Percentiles rank a stretch among this genome's conserved stretches.
Conservation (phyloP, 139 green algal genomes). For the Volvox africanus region DNA sequence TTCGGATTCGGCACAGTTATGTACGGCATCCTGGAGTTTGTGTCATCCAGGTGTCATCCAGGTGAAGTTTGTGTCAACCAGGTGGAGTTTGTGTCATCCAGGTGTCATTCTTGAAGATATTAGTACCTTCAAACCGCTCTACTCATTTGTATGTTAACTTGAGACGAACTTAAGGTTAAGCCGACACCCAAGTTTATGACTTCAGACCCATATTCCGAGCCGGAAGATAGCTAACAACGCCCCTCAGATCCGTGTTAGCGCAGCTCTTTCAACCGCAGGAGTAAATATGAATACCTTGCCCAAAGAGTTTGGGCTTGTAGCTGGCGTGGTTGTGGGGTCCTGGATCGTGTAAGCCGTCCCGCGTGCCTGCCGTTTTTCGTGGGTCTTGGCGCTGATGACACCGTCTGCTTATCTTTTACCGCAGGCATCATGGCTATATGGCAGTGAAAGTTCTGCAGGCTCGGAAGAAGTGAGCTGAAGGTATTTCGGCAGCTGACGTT, state of each 20-base stretch:
- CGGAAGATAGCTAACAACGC: not conserved
- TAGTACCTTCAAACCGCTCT: too few species aligned
- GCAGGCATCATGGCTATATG: constrained; percentile 49
- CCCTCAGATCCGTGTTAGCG: not conserved
- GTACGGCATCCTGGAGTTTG: too few species aligned
- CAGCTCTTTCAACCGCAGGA: not conserved
- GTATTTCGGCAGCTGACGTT: too few species aligned
- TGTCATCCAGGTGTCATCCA: too few species aligned
- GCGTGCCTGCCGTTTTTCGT: not conserved
- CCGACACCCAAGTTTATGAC: too few species aligned
- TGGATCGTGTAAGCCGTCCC: constrained; percentile 23
- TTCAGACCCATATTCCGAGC: too few species aligned
- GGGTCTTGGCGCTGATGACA: not conserved
- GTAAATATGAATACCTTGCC: not conserved
- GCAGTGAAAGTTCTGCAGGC: constrained; percentile 44
- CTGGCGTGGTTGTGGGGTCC: constrained; percentile 2
- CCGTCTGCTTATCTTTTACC: not conserved
- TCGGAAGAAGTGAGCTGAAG: constrained; percentile 37
- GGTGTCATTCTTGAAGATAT: too few species aligned
- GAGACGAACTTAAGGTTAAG: too few species aligned
- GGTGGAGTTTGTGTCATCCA: too few species aligned
- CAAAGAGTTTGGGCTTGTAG: constrained; percentile 2
- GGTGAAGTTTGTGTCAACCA: too few species aligned
- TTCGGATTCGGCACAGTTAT: too few species aligned
- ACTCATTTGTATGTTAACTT: too few species aligned